Conservation (phyloP, 257 asterid species). For the Plantago elongata region DNA sequence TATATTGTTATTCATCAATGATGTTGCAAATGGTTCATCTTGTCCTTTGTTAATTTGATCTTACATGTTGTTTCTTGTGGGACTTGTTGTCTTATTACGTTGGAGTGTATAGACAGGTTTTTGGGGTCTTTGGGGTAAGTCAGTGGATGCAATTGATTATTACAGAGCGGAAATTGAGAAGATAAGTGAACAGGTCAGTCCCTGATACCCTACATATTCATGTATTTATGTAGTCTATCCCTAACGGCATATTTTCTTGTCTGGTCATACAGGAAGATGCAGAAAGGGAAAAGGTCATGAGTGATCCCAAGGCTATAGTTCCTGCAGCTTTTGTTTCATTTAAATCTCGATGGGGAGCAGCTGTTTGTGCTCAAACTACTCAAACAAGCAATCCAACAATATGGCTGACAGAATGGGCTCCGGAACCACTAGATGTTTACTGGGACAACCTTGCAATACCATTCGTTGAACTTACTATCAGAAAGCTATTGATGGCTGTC, state of each 20-base stretch:
- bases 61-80: neutral
- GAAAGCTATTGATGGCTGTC: slow-evolving; percentile 45
- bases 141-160: slow-evolving; percentile 77
- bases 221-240: neutral
- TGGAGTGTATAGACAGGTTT: slow-evolving; percentile 67
- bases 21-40: neutral
- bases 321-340: slow-evolving; percentile 95
- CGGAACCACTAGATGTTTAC: slow-evolving; percentile 82
- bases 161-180: slow-evolving; percentile 46
- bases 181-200: slow-evolving; percentile 41
- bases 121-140: slow-evolving; percentile 66
- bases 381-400: slow-evolving; percentile 62
- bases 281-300: slow-evolving; percentile 65
- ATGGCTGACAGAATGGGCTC: slow-evolving; percentile 95
- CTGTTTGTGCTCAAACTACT: slow-evolving; percentile 89
- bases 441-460: slow-evolving; percentile 88
- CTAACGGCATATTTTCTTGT: neutral
- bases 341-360: slow-evolving; percentile 88
- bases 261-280: slow-evolving; percentile 47
- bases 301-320: slow-evolving; percentile 60
- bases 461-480: slow-evolving; percentile 45
- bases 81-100: slow-evolving; percentile 22
- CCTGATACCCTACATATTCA: no score
- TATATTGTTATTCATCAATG: slow-evolving; percentile 9
- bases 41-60: neutral